Percentiles rank a stretch among this genome's conserved stretches.
phyloP scores from a whole-genome alignment of 129 eudicot species.

The Flaveria bidentis region DNA sequence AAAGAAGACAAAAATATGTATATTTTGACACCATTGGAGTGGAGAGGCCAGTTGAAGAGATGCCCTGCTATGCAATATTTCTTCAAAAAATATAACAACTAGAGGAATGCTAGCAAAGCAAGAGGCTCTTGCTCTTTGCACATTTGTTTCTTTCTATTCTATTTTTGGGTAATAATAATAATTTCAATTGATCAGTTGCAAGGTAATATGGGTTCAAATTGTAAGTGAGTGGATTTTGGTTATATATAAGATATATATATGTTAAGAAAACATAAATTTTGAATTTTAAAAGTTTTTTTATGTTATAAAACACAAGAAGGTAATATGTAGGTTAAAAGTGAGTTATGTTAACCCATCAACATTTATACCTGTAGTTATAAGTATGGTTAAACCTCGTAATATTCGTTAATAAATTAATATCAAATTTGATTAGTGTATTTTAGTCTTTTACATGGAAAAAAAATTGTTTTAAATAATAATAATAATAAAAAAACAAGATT shows the following conservation, averaged over 20 bases:
- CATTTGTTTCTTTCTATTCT: constrained; percentile 41
- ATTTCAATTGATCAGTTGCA: constrained; percentile 23
- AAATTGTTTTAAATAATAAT: too few species aligned
- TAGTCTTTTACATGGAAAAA: too few species aligned
- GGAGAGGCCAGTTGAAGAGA: constrained; percentile 41
- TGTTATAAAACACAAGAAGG: background rate
- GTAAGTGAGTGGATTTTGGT: constrained; percentile 33
- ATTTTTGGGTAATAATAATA: constrained; percentile 32
- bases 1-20: constrained; percentile 38
- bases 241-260: constrained; percentile 10
- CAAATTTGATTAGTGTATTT: too few species aligned
- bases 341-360: background rate
- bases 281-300: background rate
- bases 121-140: constrained; percentile 51
- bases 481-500: too few species aligned
- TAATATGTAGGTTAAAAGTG: background rate
- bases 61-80: constrained; percentile 51
- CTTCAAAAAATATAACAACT: constrained; percentile 43
- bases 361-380: background rate
- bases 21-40: constrained; percentile 38
- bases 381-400: background rate
- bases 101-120: constrained; percentile 51
- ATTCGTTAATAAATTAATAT: too few species aligned
- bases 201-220: constrained; percentile 9
- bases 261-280: background rate